These are phyloP conservation scores for Globisporangium cystogenes DNA, from an alignment of 352 stramenopile genomes.

Conservation along the genomic window DNA sequence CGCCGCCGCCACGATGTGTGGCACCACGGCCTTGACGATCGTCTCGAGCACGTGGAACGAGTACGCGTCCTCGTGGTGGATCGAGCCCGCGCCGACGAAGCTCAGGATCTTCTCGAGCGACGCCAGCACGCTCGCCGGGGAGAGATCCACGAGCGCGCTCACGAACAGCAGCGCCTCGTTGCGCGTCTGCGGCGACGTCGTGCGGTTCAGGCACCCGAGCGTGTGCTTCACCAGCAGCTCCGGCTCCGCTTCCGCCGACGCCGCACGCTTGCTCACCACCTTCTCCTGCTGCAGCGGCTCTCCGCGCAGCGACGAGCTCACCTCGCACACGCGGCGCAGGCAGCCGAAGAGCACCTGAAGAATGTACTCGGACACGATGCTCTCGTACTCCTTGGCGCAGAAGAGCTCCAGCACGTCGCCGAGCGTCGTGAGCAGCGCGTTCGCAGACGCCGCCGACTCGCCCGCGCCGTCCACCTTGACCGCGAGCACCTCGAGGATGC, in stretches of 20 bases:
- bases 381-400: conserved; percentile 42
- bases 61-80: conserved; percentile 80
- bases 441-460: conserved; percentile 22
- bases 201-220: conserved; percentile 55
- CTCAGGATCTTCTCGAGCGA: conserved; percentile 77
- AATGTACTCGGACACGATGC: conserved; percentile 72
- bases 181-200: conserved; percentile 65
- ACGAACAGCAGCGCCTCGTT: conserved; percentile 83
- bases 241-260: conserved; percentile 27
- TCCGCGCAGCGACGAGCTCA: conserved; percentile 9
- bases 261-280: conserved; percentile 3
- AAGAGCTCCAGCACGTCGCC: conserved; percentile 56
- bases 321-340: conserved; percentile 65
- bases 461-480: conserved; percentile 57
- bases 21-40: conserved; percentile 75
- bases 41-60: conserved; percentile 86
- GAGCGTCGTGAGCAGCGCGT: conserved; percentile 43
- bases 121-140: conserved; percentile 59
- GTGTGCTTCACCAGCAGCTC: conserved; percentile 78
- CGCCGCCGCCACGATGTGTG: conserved; percentile 45
- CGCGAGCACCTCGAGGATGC: conserved; percentile 70
- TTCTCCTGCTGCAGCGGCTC: conserved; percentile 4
- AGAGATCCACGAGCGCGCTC: conserved; percentile 70
- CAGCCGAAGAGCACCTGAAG: conserved; percentile 76
- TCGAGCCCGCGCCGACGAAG: conserved; percentile 48